Percentiles rank a stretch among this genome's conserved stretches.
phyloP scores from a whole-genome alignment of 2,329 filamentous ascomycete species.

The Pyricularia sp. region DNA sequence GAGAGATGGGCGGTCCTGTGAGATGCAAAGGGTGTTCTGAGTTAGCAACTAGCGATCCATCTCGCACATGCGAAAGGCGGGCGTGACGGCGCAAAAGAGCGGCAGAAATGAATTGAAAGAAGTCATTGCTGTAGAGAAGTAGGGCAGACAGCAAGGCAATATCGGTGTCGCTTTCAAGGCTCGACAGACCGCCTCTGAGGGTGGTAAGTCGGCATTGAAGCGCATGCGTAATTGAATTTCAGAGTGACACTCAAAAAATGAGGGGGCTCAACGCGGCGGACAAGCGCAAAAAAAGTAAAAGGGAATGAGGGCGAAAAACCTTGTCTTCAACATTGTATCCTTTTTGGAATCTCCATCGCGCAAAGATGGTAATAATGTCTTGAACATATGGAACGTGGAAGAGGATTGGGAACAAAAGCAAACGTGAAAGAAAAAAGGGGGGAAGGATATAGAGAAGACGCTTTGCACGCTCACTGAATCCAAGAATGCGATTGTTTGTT shows the following conservation, averaged over 20 bases:
- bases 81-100: not conserved
- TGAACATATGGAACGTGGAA: constrained; percentile 14
- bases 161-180: not conserved
- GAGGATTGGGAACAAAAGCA: not conserved
- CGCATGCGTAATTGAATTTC: not conserved
- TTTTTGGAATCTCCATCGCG: constrained; percentile 16
- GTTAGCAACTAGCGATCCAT: not conserved
- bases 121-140: not conserved
- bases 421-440: not conserved
- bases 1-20: constrained; percentile 45
- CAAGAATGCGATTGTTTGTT: constrained; percentile 1
- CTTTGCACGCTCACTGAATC: constrained; percentile 1
- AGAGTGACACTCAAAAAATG: not conserved
- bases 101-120: not conserved
- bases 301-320: constrained; percentile 11
- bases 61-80: not conserved
- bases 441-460: constrained; percentile 6
- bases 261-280: not conserved
- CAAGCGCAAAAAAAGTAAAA: constrained; percentile 1
- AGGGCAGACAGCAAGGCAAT: not conserved
- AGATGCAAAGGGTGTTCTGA: not conserved
- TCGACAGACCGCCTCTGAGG: not conserved
- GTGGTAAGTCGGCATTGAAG: not conserved
- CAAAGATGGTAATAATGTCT: constrained; percentile 16
- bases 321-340: constrained; percentile 17